Evolutionary conservation across 2,329 filamentous ascomycete genomes (phyloP), one percentile per base, ranked within the genome.

Genomic region (Davidsoniella virescens): DNA sequence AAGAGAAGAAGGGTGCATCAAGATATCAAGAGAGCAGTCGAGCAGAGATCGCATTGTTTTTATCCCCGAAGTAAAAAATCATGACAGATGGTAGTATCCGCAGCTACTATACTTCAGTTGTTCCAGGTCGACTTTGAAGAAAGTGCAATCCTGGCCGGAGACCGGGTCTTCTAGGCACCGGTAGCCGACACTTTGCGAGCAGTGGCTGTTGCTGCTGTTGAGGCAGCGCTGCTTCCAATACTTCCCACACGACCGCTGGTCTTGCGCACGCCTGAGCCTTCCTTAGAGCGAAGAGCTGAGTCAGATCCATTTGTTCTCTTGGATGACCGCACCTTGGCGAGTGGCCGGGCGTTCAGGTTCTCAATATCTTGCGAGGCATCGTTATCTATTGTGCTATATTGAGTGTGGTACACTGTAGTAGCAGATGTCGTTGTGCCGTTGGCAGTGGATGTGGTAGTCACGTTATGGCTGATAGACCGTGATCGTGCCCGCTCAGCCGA

Each of bases 401-500:
- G 54, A 36, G 74, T 65, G 36, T 71, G 70, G 58, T 79, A 80
- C 52, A 77, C 79, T 2, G 82, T 80, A 40, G 52, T 44, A 25
- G 46, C 44, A 7, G 51, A 49, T 12, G 54, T 46, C 0, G 82
- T 84, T 10, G 83, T 80, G 20, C 49, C 45, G 10, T 47, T 48
- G 10, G 45, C 49, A 14, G 45, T 20, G 10, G 42, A 23, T 10
- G 44, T 17, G 5, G 46, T 39, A 9, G 49, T 33, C 41, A 44
- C 44, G 2, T 80, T 84, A 63, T 87, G 84, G 63, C 83, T 87
- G 51, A 84, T 75, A 0, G 86, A 84, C 44, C 85, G 73, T 20
- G 48, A 33, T 37, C 51, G 50, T 23, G 43, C 16, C 33, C 44
- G 48, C 33, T 47, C 52, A 9, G 43, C 37, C 16, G 52, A 37